Base-by-base conservation (phyloP, 1,139 yeast genomes). In the Yamadazyma sp. region DNA sequence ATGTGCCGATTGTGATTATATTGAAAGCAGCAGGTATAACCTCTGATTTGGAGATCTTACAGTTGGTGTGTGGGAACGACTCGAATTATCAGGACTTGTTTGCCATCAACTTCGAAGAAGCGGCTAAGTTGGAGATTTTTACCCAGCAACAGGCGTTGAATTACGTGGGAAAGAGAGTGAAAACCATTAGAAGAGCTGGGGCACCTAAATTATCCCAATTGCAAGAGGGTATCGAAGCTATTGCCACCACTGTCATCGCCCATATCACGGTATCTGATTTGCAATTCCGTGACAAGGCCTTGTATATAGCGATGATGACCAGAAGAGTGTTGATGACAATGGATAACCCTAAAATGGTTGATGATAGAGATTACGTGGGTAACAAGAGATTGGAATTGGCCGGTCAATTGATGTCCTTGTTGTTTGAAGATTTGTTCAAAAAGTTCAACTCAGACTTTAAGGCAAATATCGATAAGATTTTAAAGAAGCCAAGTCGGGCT, bases 341-440 rank as follows among this genome's bases (percentile, higher is more conserved):
- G 83, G 83, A 87, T 48, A 86, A 92, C 57, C 95, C 97, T 4
- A 82, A 83, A 51, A 83, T 89, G 86, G 96, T 94, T 22, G 98
- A 92, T 56, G 98, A 94, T 63, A 80, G 98, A 64, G 98, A 94
- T 69, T 92, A 92, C 56, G 98, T 94, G 31, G 98, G 99, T 70
- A 92, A 92, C 66, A 92, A 92, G 64, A 85, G 99, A 65, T 73
- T 92, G 54, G 98, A 92, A 67, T 73, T 94, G 59, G 98, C 98
- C 1, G 98, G 98, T 42, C 98, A 94, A 62, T 75, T 94, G 56
- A 86, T 92, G 89, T 88, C 97, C 6, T 70, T 92, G 46, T 67
- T 92, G 45, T 92, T 92, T 62, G 99, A 92, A 67, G 99, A 92
- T 76, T 76, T 92, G 62, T 92, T 92, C 73, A 92, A 92, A 57